Evolutionary conservation across 225 moss, liverwort and hornwort genomes (phyloP), one percentile per base, ranked within the genome.

Genomic region (Antitrichia curtipendula): DNA sequence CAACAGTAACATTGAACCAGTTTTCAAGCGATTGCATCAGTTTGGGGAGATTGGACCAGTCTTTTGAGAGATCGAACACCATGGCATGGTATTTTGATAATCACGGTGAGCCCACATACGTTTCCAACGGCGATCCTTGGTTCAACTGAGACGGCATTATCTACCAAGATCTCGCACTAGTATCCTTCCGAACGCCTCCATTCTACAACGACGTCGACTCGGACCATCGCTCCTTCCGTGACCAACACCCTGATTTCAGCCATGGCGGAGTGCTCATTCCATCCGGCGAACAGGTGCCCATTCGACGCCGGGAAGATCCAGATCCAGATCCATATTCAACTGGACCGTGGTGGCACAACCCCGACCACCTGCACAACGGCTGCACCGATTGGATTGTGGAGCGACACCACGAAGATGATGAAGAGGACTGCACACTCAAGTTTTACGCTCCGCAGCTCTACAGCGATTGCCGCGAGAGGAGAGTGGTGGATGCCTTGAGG

Each of bases 371-470:
- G 18, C 63, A 73, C 41, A 36, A 45, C n/a, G 75, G 69, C 0
- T 63, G 71, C 63, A 63, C 74, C 20, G 23, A 66, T 24, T 57
- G 4, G 82, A 16, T 60, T 13, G 53, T 43, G 22, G 69, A 74
- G 3, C 13, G n/a, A 10, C 28, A 14, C n/a, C 28, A 6, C 21
- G 75, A 60, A 60, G 50, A 32, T 36, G 49, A 74, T 68, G 82
- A 81, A 16, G 29, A 45, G 34, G 6, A 45, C 32, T 49, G 34
- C 81, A 63, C 12, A 14, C 66, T 93, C 28, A 80, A 91, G 36
- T 50, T 91, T 25, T 81, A 75, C 50, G 85, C 50, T 63, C 89
- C 93, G 50, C 88, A 88, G 78, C 86, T 93, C n/a, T 89, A 87
- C 45, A 90, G 91, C 85, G 87, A 93, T 20, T 52, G 40, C 0